Evolutionary conservation across 2,329 filamentous ascomycete genomes (phyloP), one percentile per base, ranked within the genome.

Genomic region (Pezicula carpinea): DNA sequence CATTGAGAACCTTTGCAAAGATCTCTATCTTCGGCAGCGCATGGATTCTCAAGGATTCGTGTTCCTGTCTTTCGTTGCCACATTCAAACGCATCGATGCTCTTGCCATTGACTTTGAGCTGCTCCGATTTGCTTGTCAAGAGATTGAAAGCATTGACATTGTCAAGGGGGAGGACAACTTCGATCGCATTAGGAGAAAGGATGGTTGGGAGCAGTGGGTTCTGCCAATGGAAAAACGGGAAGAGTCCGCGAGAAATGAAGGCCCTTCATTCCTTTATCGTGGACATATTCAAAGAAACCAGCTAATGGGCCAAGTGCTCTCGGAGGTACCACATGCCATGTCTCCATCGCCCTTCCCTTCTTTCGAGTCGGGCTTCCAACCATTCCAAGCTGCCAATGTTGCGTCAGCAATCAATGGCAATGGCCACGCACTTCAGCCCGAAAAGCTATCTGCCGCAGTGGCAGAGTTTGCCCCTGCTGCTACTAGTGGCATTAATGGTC

Each of bases 31-130:
- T 49, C 85, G 93, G 48, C 83, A 81, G 60, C 84, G 91, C 58
- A 97, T 99, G 93, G 92, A 99, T 64, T 88, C 87, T 1, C 88
- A 97, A 65, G 93, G 93, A 15, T 97, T 91, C 61, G 91, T 96
- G 13, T 83, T 82, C 43, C 71, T 99, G 43, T 75, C 78, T 29
- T 79, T 96, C 49, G 85, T 99, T 57, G 79, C 86, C 18, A 77
- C 76, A n/a, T 99, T 99, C 74, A 89, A 89, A 66, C 85, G 93
- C 49, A 85, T 95, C 63, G 84, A 83, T 66, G 71, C 78, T 22
- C 69, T 95, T 23, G 86, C 85, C 0, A 79, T 80, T 43, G 84
- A 96, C 48, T 71, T 84, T 48, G 82, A 88, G 33, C 67, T 91
- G 46, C 72, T 97, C 50, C 87, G 87, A 51, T 75, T 79, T 46